Percentiles rank a stretch among this genome's conserved stretches.
Conservation (phyloP, 2,329 filamentous ascomycete species). For the Colletotrichum viniferum region DNA sequence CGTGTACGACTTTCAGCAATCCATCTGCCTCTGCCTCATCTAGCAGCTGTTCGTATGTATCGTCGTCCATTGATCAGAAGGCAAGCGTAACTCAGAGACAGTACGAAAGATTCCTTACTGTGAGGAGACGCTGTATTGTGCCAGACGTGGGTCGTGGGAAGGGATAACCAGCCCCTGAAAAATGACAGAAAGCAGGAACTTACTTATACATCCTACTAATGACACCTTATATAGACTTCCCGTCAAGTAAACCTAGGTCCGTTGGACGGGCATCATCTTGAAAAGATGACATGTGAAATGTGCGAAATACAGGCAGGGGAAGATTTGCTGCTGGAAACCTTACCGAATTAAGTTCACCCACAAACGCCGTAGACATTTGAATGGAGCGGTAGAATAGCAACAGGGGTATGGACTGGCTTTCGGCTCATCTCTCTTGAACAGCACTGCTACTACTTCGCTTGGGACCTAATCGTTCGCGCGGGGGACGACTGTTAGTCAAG, state of each 20-base stretch:
- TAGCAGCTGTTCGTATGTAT: not conserved
- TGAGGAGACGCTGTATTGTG: not conserved
- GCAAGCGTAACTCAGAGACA: not conserved
- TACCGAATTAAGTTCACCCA: not conserved
- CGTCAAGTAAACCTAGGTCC: not conserved
- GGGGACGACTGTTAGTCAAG: not conserved
- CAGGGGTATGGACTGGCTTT: not conserved
- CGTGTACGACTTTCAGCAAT: not conserved
- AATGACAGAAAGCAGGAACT: not conserved
- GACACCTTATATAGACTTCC: not conserved
- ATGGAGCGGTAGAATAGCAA: not conserved
- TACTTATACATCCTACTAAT: not conserved
- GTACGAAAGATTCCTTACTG: not conserved
- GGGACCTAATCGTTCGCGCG: not conserved
- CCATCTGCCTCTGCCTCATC: not conserved
- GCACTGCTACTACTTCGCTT: not conserved
- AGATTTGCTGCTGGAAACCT: not conserved
- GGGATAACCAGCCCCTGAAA: fast-evolving
- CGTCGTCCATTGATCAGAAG: not conserved
- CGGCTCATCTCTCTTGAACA: not conserved
- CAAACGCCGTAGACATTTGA: not conserved
- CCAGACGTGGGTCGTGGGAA: not conserved
- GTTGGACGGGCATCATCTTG: not conserved
- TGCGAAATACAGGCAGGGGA: not conserved
- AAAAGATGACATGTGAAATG: not conserved